Base-by-base conservation (phyloP, 2,329 filamentous ascomycete genomes). In the Nemania sp. region DNA sequence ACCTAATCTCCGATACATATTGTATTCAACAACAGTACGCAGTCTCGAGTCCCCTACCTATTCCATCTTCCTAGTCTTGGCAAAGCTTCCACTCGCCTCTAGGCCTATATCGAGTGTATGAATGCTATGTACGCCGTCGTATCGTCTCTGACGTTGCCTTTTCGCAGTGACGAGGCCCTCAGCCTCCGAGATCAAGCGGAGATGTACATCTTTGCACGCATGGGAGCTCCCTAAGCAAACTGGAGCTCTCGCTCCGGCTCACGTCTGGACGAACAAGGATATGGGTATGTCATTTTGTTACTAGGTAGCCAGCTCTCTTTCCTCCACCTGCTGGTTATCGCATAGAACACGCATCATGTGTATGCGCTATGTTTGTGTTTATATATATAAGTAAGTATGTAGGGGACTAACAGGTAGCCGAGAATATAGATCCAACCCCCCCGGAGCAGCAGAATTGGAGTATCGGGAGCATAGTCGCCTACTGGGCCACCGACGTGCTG, bases 221-320 rank as follows among this genome's bases (percentile, higher is more conserved):
- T 86, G 84, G 84, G 77, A 83, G 67, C 76, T 86, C 35, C 83
- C 82, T 7, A 85, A 84, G 76, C 82, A 84, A 72, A 79, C 81
- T 5, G 81, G 82, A 7, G 79, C 83, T 8, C 76, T 85, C 41
- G 83, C 84, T 15, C 83, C 83, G 1, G 77, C 79, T 15, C 73
- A 83, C 72, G 80, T 84, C 29, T 83, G 82, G 81, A 76, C 74
- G 20, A 73, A 80, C 75, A 63, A 76, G 59, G 74, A 78, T 60
- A 80, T 75, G 75, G 77, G 74, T 77, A 74, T 62, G n/a, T n/a
- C n/a, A n/a, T n/a, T n/a, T n/a, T n/a, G n/a, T n/a, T n/a, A n/a
- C n/a, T n/a, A n/a, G 66, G 69, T 70, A 65, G 70, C 68, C 70
- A 58, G 11, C 32, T 29, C n/a, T 52, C 35, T 53, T 54, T 29